Evolutionary conservation across 1,139 yeast genomes (phyloP).

Genomic region (Lodderomyces metapsilosis): DNA sequence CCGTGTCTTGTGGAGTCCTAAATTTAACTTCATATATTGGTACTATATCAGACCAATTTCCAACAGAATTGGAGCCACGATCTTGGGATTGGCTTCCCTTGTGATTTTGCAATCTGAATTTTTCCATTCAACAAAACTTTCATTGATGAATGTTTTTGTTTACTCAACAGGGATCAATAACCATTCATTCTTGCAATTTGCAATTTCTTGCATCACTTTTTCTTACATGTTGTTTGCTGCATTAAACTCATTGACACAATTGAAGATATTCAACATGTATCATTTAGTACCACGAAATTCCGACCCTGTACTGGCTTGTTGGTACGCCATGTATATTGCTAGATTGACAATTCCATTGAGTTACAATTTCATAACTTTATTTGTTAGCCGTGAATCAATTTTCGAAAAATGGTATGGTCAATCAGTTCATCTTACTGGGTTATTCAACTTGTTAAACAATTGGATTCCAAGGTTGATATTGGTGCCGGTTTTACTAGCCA

Average conservation of each 20-base stretch:
- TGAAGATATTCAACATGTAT: constrained; percentile 72
- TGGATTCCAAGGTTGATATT: constrained; percentile 72
- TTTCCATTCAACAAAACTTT: constrained; percentile 65
- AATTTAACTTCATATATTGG: constrained; percentile 30
- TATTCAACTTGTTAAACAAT: constrained; percentile 70
- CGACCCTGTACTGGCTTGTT: constrained; percentile 72
- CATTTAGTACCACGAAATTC: constrained; percentile 68
- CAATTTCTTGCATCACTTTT: constrained; percentile 42
- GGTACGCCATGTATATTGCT: constrained; percentile 79
- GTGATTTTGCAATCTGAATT: constrained; percentile 70
- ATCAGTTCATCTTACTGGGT: constrained; percentile 71
- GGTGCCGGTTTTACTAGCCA: constrained; percentile 62
- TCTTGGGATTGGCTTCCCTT: constrained; percentile 42
- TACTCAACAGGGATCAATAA: constrained; percentile 20
- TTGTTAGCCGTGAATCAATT: constrained; percentile 46
- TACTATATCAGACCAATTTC: constrained; percentile 46
- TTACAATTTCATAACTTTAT: constrained; percentile 71
- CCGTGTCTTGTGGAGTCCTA: constrained; percentile 23
- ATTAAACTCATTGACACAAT: constrained; percentile 61
- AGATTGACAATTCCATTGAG: constrained; percentile 80
- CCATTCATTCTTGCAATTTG: constrained; percentile 30
- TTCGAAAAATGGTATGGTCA: constrained; percentile 68
- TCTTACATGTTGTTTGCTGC: constrained; percentile 70
- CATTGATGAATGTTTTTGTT: constrained; percentile 55
- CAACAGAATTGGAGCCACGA: constrained; percentile 40